Evolutionary conservation across 129 eudicot species (phyloP).

Genomic region (Artemisia tridentata): DNA sequence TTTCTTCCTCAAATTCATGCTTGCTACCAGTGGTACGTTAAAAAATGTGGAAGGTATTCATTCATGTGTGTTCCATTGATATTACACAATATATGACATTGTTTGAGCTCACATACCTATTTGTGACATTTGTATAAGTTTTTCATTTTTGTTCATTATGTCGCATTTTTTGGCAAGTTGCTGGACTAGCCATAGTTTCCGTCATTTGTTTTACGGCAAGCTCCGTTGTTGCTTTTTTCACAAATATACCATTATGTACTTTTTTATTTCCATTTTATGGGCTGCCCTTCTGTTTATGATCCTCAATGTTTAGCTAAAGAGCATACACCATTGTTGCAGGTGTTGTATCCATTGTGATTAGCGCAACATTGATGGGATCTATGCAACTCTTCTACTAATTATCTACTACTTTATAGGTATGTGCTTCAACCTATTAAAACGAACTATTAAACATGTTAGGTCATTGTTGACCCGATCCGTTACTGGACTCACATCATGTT

Average conservation of each 20-base stretch:
- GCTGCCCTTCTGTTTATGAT: conserved; percentile 3
- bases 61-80: too few species aligned
- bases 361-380: conserved; percentile 44
- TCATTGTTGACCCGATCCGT: neutral
- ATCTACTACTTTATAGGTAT: conserved; percentile 82
- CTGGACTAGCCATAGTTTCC: conserved; percentile 75
- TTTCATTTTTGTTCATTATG: neutral
- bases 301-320: conserved; percentile 13
- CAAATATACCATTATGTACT: conserved; percentile 74
- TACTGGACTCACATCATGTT: neutral
- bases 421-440: neutral
- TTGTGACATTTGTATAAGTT: neutral
- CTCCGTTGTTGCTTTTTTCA: conserved; percentile 66
- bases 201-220: conserved; percentile 75
- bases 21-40: too few species aligned
- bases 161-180: conserved; percentile 50
- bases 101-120: too few species aligned
- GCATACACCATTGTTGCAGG: conserved; percentile 41
- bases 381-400: conserved; percentile 60
- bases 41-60: too few species aligned
- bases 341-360: conserved; percentile 76
- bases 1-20: too few species aligned
- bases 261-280: neutral
- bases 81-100: too few species aligned
- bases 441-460: neutral